Evolutionary conservation across 192 early-diverging fungal genomes (phyloP), one percentile per base, ranked within the genome.

Genomic region (Coemansia sp.): DNA sequence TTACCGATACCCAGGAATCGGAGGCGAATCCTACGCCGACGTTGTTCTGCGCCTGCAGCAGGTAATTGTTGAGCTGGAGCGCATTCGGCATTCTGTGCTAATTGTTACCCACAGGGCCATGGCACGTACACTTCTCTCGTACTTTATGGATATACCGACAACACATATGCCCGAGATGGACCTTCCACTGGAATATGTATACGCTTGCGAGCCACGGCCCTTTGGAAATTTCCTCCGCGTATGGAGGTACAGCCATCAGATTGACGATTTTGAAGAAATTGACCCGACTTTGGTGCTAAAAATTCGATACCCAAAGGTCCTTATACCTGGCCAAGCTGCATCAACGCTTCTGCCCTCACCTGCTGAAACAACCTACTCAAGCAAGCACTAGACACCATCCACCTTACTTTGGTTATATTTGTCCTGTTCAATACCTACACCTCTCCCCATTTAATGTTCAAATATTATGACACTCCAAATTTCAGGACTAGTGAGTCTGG

Each of bases 1-100:
- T 75, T 97, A 95, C 64, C 87, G 96, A 26, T 99, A 97, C 72
- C 95, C 96, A 6, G 96, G 96, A 18, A 89, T 93, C 56, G 96
- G 96, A 39, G 96, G 96, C 37, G 96, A 98, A 79, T 92, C 90
- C 20, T 96, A 96, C 58, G 66, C 72, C 68, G 96, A 99, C 70
- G 95, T 99, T 23, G 95, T 99, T 57, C 92, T 97, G 74, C 85
- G 95, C 21, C 64, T 99, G 57, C 85, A 94, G 68, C 94, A 95
- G 31, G 80, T 97, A 48, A 96, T 99, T 71, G 88, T 99, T 56
- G 96, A 99, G 79, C 83, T 96, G 59, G 96, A 99, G 75, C 85
- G 96, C 57, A 96, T 95, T 87, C 89, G 89, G 8, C 87, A 89
- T 42, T 90, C 90, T 34, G 87, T 92, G 23, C 61, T 97, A 63